Base-by-base conservation (phyloP, 1,284 basidiomycete species). In the Peniophora sp. region DNA sequence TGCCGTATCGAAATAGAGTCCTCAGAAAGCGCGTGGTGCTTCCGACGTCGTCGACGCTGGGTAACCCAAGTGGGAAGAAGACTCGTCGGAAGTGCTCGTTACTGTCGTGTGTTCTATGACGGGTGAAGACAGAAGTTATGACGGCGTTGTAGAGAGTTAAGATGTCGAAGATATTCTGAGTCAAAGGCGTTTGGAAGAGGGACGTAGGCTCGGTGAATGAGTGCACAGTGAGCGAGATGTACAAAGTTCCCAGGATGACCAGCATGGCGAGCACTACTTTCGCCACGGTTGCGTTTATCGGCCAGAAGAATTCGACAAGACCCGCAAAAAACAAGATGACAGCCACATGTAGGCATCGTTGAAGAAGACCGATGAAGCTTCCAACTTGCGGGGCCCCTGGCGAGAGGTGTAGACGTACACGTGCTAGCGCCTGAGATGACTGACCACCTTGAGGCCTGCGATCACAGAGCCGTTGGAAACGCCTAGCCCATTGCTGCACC, bases 341-440 rank as follows among this genome's bases (percentile, higher is more conserved):
- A 14, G 47, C 22, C 9, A 27, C 27, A 32, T 49, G 48, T 12
- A 49, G 48, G 27, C 27, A 6, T 32, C 27, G 27, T 32, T 32
- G 27, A 32, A 32, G 27, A 5, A 32, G 5, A 5, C 6, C 5
- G 27, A 32, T 32, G 35, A 49, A 25, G 25, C 16, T 12, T 16
- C 69, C 69, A 25, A 71, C 70, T n/a, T 61, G 54, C 49, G 67
- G 65, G 68, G 14, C 71, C 58, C 3, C 63, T 57, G 20, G 62
- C 55, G 66, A 70, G 67, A 20, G 58, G 50, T 65, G 63, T 5
- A 70, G 59, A 45, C 61, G 64, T 5, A 72, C 63, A 25, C 69
- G 59, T 2, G 69, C 69, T 22, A 66, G 67, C 11, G 60, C 62
- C 44, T 57, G 65, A 34, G 63, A 63, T 2, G 64, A 61, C 25